A percentile compares a stretch with the other conserved stretches of the same genome.
These are phyloP conservation scores for Pogostemon cablin DNA, from an alignment of 257 asterid genomes.

Conservation along the genomic window DNA sequence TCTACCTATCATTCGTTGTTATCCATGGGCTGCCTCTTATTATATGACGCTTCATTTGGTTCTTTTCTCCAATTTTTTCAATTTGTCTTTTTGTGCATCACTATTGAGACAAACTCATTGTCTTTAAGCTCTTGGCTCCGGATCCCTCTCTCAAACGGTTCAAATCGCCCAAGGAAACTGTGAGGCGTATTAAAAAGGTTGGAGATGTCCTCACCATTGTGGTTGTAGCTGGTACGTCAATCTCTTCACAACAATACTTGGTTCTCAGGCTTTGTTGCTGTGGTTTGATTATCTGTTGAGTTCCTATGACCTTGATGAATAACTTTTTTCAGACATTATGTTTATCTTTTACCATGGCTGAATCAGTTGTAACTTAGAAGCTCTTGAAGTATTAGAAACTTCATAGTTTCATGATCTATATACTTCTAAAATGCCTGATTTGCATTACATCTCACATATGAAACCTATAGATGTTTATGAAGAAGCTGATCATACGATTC, in stretches of 20 bases:
- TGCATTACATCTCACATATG: not conserved
- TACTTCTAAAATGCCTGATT: not conserved
- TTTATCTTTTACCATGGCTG: not conserved
- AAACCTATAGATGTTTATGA: too few relatives aligned
- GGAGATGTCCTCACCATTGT: conserved; percentile 73
- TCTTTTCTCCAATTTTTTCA: not conserved
- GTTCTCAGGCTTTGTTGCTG: conserved; percentile 22
- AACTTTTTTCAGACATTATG: not conserved
- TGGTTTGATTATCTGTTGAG: not conserved
- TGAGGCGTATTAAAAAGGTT: conserved; percentile 54
- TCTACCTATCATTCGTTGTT: not conserved
- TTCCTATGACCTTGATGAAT: not conserved
- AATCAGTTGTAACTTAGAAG: not conserved
- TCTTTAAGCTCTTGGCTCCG: conserved; percentile 71
- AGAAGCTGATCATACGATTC: not conserved
- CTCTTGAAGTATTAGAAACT: too few relatives aligned
- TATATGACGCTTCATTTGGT: not conserved
- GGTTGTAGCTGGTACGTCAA: conserved; percentile 71
- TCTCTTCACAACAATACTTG: conserved; percentile 18
- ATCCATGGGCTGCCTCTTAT: not conserved
- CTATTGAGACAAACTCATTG: conserved; percentile 17
- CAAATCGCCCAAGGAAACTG: conserved; percentile 67
- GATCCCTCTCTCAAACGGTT: conserved; percentile 68
- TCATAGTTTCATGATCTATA: not conserved
- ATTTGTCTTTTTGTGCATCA: not conserved